Conservation (phyloP, 768 basidiomycete species). For the Mycena maculata region DNA sequence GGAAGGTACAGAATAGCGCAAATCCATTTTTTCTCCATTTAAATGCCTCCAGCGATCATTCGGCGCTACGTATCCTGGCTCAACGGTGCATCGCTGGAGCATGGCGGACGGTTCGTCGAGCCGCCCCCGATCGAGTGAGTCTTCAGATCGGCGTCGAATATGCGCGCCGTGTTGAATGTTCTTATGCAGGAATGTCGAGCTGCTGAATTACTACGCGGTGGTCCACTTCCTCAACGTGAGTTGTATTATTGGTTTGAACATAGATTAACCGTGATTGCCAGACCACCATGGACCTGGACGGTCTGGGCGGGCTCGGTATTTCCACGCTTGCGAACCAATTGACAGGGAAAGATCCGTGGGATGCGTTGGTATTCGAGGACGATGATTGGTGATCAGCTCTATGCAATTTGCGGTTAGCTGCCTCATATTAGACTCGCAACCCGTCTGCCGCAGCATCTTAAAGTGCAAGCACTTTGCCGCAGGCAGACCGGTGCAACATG, state of each 20-base stretch:
- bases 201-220: conserved; percentile 17
- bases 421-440: too few species aligned
- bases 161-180: too few species aligned
- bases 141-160: too few species aligned
- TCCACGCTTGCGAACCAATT: not conserved
- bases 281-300: conserved; percentile 9
- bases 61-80: conserved; percentile 22
- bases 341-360: not conserved
- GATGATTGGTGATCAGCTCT: conserved; percentile 79
- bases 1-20: not conserved
- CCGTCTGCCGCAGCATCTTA: too few species aligned
- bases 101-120: conserved; percentile 25
- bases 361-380: conserved; percentile 10
- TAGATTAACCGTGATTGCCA: not conserved
- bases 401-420: too few species aligned
- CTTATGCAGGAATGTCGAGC: conserved; percentile 5
- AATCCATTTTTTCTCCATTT: not conserved
- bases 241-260: not conserved
- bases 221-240: conserved; percentile 20
- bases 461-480: too few species aligned
- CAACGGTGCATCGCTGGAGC: conserved; percentile 16
- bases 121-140: conserved; percentile 22
- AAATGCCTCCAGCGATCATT: not conserved
- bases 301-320: not conserved
- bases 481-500: too few species aligned